Base-by-base conservation (phyloP, 1,139 yeast species). In the Blastobotrys proliferans region DNA sequence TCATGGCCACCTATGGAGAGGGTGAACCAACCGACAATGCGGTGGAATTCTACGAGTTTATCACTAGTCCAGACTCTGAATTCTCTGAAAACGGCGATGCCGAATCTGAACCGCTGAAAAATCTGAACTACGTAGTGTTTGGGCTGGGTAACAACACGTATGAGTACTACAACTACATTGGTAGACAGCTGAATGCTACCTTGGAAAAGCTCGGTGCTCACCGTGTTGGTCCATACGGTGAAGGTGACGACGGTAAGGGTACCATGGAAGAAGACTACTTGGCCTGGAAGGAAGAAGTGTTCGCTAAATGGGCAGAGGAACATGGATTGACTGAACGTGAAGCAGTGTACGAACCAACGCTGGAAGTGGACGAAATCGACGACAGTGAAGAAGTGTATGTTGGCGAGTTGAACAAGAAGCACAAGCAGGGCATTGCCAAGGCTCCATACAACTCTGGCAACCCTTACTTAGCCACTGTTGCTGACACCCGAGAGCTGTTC, bases 11-110 rank as follows among this genome's bases (percentile, higher is more conserved):
- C 9, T 92, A 92, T 58, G 98, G 98, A 56, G 98, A 92, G 68
- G 98, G 98, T 59, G 98, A 92, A 62, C 95, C 95, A 52, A 92
- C 98, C 19, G 98, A 92, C 63, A 85, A 85, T 55, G 94, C 97
- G 13, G 77, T 78, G 37, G 81, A 80, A 40, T 87, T 92, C 62
- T 70, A 72, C 56, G 66, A 64, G 43, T 65, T 67, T 47, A 58
- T 70, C 46, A 56, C 62, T 20, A 55, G 54, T 31, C 63, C 58
- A 16, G 58, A 53, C 28, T 62, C 66, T 22, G 52, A 49, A 41
- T 70, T 69, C 50, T 59, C 67, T 29, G 53, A 61, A 25, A 64
- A 60, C 14, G 58, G 58, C 24, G 60, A 63, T n/a, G 69, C 72
- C 46, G 83, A 77, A 34, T 79, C 79, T 33, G 80, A 75, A 46